Evolutionary conservation across 1,284 basidiomycete genomes (phyloP), one percentile per base, ranked within the genome.

Genomic region (Irpex sp.): DNA sequence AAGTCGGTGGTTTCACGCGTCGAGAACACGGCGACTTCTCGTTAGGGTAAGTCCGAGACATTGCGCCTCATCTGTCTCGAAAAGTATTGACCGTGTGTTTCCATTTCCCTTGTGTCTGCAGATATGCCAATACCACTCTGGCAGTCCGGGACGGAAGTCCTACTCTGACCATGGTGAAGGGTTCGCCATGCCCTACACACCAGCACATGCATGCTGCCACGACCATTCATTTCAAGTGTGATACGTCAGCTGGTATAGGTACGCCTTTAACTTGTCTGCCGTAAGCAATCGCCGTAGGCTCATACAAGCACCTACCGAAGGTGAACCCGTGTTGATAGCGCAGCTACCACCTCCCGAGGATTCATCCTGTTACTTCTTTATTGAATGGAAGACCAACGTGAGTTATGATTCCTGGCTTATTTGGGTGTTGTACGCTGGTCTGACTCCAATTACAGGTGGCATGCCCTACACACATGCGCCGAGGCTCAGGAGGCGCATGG

Each of bases 331-430:
- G 13, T 77, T 92, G 1, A 72, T 89, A 9, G 84, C 81, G 3
- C 83, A 87, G 62, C 80, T 89, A 19, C 89, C 87, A 2, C 80
- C 81, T 17, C 80, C 82, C n/a, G 86, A 88, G 55, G 82, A 86
- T 5, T 72, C 71, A 9, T 85, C 83, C 15, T 93, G 89, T 72
- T 82, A 83, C 19, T 93, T 85, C 71, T 82, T 87, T 61, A 74
- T 90, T 55, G 89, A 93, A 76, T 92, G 88, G 89, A 79, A 81
- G 62, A 91, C 87, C 19, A 83, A 83, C 67, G 90, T 90, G 66
- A 70, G 82, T 53, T 5, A 9, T 13, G 53, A 9, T 61, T 59
- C 60, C 47, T 56, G 33, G 37, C 56, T 39, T 17, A 49, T 39
- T 37, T 49, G 5, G 13, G 51, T 60, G 47, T 49, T 62, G 55